Base-by-base conservation (phyloP, 176 grass and related monocot species). In the Triticum dicoccoides region DNA sequence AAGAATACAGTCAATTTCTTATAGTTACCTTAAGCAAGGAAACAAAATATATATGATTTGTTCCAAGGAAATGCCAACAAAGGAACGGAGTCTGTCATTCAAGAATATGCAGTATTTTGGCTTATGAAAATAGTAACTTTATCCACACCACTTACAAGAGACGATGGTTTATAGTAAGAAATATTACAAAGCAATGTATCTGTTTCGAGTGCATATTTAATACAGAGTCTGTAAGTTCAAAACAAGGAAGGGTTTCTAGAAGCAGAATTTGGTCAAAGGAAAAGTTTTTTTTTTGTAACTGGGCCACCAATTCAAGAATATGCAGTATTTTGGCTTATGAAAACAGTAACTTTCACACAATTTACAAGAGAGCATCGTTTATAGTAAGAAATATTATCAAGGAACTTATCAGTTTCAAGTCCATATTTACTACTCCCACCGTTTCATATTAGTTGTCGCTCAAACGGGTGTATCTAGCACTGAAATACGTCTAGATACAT, bases 1-100 rank as follows among this genome's bases (percentile, higher is more conserved):
- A 61, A 20, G 14, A 81, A 75, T 45, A 47, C 42, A 74, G 62
- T 76, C 58, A 58, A 80, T 85, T 79, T 73, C 38, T 79, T 37
- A 30, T 3, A 9, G 59, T 65, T 71, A 34, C n/a, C 6, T 52
- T 49, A 25, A 69, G 66, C 25, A 25, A 83, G 63, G 51, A 30
- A 71, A 14, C 2, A 5, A 27, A 24, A 18, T 41, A 72, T 11
- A 65, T 78, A 79, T 89, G 42, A 71, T 58, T 4, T 17, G 9
- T 63, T 83, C 21, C 11, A 84, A 78, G n/a, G 8, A 68, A 74
- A 80, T 41, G 12, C 8, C 11, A 9, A 68, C 45, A 69, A 11
- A 1, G 54, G 42, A 33, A 58, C 67, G 13, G 73, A 52, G 32
- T 14, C 73, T 47, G 49, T 20, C 37, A 2, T 88, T 39, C 51